Evolutionary conservation across 345 rosid genomes (phyloP).

Genomic region (Kernera saxatilis): DNA sequence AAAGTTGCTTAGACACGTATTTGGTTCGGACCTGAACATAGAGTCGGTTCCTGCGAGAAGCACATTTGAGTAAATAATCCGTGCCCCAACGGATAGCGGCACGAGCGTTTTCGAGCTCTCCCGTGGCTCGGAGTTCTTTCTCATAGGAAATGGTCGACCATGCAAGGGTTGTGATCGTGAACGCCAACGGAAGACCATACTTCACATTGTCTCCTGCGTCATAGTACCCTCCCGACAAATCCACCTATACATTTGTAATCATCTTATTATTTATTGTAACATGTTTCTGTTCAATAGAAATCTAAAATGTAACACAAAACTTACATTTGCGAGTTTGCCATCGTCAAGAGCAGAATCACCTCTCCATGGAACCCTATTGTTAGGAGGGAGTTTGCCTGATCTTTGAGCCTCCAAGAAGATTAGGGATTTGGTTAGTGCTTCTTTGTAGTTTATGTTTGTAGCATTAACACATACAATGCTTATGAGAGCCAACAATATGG

Average conservation of each 20-base stretch:
- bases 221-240: constrained; percentile 82
- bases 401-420: constrained; percentile 89
- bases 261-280: neutral
- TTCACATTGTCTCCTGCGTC: constrained; percentile 94
- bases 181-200: constrained; percentile 89
- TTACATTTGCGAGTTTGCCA: constrained; percentile 60
- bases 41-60: constrained; percentile 35
- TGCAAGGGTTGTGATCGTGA: constrained; percentile 71
- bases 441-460: constrained; percentile 46
- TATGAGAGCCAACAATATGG: constrained; percentile 40
- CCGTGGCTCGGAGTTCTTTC: constrained; percentile 41
- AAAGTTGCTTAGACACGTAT: neutral
- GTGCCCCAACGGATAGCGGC: constrained; percentile 89
- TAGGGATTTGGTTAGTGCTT: constrained; percentile 64
- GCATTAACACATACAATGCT: constrained; percentile 36
- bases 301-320: neutral
- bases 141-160: constrained; percentile 59
- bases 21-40: constrained; percentile 57
- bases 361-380: constrained; percentile 67
- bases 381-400: constrained; percentile 77
- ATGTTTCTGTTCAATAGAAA: neutral
- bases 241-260: constrained; percentile 36
- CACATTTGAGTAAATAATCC: constrained; percentile 73
- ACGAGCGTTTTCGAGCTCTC: constrained; percentile 46
- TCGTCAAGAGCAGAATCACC: constrained; percentile 86